phyloP scores from a whole-genome alignment of 2,329 filamentous ascomycete genomes.

The Myriosclerotinia duriaeana region DNA sequence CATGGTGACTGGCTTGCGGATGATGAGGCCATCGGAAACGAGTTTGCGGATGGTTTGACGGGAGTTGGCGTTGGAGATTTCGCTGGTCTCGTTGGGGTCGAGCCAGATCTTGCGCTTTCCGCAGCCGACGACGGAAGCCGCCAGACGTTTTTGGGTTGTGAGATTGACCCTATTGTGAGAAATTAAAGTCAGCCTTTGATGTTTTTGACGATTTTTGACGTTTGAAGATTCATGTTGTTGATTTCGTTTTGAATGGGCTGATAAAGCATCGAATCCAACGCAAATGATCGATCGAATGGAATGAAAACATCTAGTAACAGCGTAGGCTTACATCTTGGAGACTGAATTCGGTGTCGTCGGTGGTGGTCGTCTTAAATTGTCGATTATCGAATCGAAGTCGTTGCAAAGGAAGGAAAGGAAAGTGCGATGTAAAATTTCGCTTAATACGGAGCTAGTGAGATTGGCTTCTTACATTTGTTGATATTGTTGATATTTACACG shows the following conservation, averaged over 20 bases:
- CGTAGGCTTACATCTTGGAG: conserved; percentile 39
- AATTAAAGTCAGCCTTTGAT: conserved; percentile 32
- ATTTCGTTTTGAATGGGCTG: conserved; percentile 1
- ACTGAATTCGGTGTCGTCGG: conserved; percentile 38
- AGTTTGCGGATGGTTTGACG: conserved; percentile 99
- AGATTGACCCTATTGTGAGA: conserved; percentile 84
- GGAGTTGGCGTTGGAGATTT: conserved; percentile 99
- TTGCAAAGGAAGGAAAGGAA: no score
- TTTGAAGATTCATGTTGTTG: conserved; percentile 16
- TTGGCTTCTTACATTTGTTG: no score
- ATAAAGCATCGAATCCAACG: not conserved
- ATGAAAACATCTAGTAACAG: conserved; percentile 18
- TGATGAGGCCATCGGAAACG: conserved; percentile 99
- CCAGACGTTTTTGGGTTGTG: conserved; percentile 99
- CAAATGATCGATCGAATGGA: conserved; percentile 21
- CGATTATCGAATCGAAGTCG: conserved; percentile 30
- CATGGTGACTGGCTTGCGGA: conserved; percentile 99
- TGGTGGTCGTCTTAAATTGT: conserved; percentile 39
- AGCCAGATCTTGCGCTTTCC: conserved; percentile 99
- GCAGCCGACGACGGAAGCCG: conserved; percentile 96
- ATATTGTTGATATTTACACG: no score
- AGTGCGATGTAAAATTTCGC: no score
- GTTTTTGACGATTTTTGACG: conserved; percentile 24
- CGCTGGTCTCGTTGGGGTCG: conserved; percentile 97
- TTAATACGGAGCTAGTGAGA: no score